A percentile compares a stretch with the other conserved stretches of the same genome.
phyloP scores from a whole-genome alignment of 2,329 filamentous ascomycete genomes.

The Cytospora piceae region DNA sequence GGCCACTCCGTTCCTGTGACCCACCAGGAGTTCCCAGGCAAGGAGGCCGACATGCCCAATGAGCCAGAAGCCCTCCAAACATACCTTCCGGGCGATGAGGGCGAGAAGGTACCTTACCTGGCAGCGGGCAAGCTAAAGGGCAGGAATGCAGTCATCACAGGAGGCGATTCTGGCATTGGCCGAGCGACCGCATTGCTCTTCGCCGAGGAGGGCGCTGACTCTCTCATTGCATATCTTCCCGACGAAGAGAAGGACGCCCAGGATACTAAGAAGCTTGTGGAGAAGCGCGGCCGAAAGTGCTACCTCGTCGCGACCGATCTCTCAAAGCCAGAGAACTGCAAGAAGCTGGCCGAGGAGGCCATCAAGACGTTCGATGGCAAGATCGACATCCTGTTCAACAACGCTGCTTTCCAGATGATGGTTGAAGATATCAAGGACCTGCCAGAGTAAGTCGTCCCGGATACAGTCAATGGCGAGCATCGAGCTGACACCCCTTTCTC shows the following conservation, averaged over 20 bases:
- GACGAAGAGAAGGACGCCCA: constrained; percentile 77
- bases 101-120: constrained; percentile 71
- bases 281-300: constrained; percentile 68
- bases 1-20: constrained; percentile 47
- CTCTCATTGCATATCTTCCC: constrained; percentile 73
- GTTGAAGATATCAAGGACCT: constrained; percentile 71
- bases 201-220: constrained; percentile 79
- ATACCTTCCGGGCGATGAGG: constrained; percentile 49
- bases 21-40: constrained; percentile 47
- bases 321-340: constrained; percentile 67
- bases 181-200: constrained; percentile 76
- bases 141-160: constrained; percentile 78
- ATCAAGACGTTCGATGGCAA: constrained; percentile 63
- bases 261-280: constrained; percentile 72
- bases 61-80: constrained; percentile 57
- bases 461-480: too few relatives aligned
- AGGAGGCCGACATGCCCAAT: constrained; percentile 53
- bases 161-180: constrained; percentile 80
- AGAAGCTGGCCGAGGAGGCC: constrained; percentile 69
- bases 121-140: constrained; percentile 75
- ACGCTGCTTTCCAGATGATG: constrained; percentile 77
- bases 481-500: not conserved
- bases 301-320: constrained; percentile 68
- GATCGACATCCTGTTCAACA: constrained; percentile 77
- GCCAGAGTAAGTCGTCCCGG: constrained; percentile 56